phyloP scores from a whole-genome alignment of 345 rosid species.

The Geranium brycei region DNA sequence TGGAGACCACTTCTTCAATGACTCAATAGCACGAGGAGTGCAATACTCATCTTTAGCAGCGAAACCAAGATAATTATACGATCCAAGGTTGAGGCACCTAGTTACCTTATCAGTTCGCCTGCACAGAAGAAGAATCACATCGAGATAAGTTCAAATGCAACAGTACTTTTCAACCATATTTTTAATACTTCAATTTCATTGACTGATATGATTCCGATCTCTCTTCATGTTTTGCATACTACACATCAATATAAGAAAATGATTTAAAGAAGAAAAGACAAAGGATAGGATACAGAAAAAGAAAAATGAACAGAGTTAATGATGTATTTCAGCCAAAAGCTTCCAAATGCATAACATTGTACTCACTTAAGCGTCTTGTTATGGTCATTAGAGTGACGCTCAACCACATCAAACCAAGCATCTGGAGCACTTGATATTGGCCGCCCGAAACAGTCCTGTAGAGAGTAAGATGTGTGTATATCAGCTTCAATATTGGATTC shows the following conservation, averaged over 20 bases:
- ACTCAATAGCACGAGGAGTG: slow-evolving; percentile 75
- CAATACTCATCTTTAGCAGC: slow-evolving; percentile 94
- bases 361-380: slow-evolving; percentile 76
- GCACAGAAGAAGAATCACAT: slow-evolving; percentile 11
- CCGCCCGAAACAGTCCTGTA: slow-evolving; percentile 77
- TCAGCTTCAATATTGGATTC: background rate
- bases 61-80: slow-evolving; percentile 95
- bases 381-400: slow-evolving; percentile 65
- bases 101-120: slow-evolving; percentile 64
- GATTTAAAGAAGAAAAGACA: background rate
- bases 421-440: slow-evolving; percentile 84
- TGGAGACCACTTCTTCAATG: slow-evolving; percentile 63
- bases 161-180: background rate
- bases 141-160: background rate
- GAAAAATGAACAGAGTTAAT: background rate
- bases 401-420: slow-evolving; percentile 80
- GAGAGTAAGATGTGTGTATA: background rate
- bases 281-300: background rate
- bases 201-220: background rate
- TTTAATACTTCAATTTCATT: no score
- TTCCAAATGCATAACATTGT: background rate
- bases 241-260: background rate
- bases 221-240: background rate
- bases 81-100: slow-evolving; percentile 84
- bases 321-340: background rate